phyloP scores from a whole-genome alignment of 1,139 yeast genomes.

The Diutina pseudorugosa region DNA sequence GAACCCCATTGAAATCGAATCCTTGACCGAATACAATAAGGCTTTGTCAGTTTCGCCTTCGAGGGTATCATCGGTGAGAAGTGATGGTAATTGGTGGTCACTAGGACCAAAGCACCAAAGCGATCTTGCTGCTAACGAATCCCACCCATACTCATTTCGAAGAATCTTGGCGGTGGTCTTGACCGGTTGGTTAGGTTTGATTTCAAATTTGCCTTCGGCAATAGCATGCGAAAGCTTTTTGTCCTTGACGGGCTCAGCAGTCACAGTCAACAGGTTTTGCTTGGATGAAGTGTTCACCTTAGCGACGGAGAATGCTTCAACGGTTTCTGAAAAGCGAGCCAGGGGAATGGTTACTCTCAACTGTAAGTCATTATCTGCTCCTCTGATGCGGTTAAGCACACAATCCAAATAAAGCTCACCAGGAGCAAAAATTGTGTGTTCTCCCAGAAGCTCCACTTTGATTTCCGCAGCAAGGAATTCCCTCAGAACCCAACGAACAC shows the following conservation, averaged over 20 bases:
- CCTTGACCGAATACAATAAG: slow-evolving; percentile 34
- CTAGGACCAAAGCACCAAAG: slow-evolving; percentile 73
- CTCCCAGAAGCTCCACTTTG: slow-evolving; percentile 83
- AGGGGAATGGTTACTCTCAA: slow-evolving; percentile 81
- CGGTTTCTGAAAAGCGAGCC: slow-evolving; percentile 71
- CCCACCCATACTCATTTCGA: slow-evolving; percentile 61
- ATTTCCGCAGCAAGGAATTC: slow-evolving; percentile 56
- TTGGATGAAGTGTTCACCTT: slow-evolving; percentile 45
- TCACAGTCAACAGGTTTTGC: slow-evolving; percentile 49
- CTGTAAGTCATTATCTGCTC: slow-evolving; percentile 48
- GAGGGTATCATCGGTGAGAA: slow-evolving; percentile 67
- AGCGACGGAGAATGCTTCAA: slow-evolving; percentile 53
- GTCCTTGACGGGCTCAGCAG: slow-evolving; percentile 65
- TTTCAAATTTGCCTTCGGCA: slow-evolving; percentile 34
- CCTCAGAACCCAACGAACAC: slow-evolving; percentile 49
- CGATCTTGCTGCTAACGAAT: slow-evolving; percentile 70
- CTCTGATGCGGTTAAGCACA: slow-evolving; percentile 62
- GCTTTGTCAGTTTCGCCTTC: slow-evolving; percentile 53
- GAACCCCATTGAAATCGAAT: slow-evolving; percentile 62
- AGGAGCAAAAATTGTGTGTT: slow-evolving; percentile 65
- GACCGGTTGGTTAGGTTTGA: slow-evolving; percentile 17
- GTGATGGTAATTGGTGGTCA: slow-evolving; percentile 38
- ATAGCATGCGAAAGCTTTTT: slow-evolving; percentile 41
- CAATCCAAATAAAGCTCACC: slow-evolving; percentile 90
- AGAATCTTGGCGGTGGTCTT: slow-evolving; percentile 41